Base-by-base conservation (phyloP, 2,329 filamentous ascomycete genomes). In the Lecanosticta acicola region DNA sequence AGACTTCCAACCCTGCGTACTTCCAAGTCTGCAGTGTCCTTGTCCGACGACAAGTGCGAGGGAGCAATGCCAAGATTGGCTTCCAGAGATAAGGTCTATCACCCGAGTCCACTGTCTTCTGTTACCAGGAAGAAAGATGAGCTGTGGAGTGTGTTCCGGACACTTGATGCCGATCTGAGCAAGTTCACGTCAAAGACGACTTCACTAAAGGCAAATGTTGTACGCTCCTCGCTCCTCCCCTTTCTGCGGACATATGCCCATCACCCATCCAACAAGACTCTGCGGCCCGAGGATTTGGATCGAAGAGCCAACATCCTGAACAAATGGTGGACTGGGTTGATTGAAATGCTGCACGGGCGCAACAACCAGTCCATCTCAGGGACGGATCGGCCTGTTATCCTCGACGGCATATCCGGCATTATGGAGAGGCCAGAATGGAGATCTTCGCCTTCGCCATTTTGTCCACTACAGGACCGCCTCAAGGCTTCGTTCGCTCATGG, bases 371-470 rank as follows among this genome's bases (percentile, higher is more conserved):
- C 85, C 2, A 82, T 95, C 11, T 82, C 87, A 1, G 87, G 87
- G 9, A 83, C 87, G n/a, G 90, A 95, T 60, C 77, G 88, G 24
- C 87, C 88, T 0, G 77, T 81, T 2, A 80, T 94, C 35, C 76
- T 94, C 24, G 89, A 95, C 61, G 85, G 81, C 3, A 77, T 86
- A 17, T 81, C 84, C 39, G 79, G 84, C 43, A 81, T 96, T 61
- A 94, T 95, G 89, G 84, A 85, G 67, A 79, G 90, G 38, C 81
- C 84, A 0, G 90, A 96, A 68, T 96, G 90, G 90, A 81, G 87
- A 51, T 75, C 84, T 43, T 77, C 82, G 19, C 85, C 84, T 0
- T 81, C 81, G 3, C 79, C 76, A 16, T 83, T 85, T 60, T 77
- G 80, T 46, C 79, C 84, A 0, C 66, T 86, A 20, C 70, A 67